Conservation (phyloP, 176 grass and related monocot species). For the Cymbopogon citratus region DNA sequence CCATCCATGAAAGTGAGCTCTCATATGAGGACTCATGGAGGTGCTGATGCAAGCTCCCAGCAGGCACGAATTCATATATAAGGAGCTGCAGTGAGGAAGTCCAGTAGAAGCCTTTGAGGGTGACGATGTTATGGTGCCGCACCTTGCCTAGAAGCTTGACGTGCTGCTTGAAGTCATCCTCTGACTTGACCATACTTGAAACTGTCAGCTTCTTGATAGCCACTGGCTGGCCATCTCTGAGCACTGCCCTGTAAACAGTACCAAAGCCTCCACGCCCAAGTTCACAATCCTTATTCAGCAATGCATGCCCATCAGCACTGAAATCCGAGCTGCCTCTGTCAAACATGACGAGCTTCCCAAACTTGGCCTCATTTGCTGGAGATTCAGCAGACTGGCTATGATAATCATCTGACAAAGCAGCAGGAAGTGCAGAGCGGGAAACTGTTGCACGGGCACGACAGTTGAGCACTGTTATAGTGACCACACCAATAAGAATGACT, state of each 20-base stretch:
- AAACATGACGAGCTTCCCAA: constrained; percentile 74
- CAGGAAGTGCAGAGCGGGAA: constrained; percentile 25
- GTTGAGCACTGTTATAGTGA: constrained; percentile 68
- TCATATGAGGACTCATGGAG: constrained; percentile 45
- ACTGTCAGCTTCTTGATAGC: constrained; percentile 91
- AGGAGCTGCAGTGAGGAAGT: constrained; percentile 74
- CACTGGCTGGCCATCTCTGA: constrained; percentile 63
- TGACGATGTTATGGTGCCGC: constrained; percentile 54
- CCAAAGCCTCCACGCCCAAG: constrained; percentile 88
- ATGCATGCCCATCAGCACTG: constrained; percentile 52
- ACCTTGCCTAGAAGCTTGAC: constrained; percentile 60
- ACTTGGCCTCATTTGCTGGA: constrained; percentile 42
- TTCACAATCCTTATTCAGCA: constrained; percentile 80
- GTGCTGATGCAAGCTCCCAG: constrained; percentile 53
- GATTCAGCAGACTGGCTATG: constrained; percentile 44
- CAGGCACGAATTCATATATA: constrained; percentile 70
- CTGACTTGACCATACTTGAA: constrained; percentile 74
- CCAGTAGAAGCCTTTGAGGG: constrained; percentile 78
- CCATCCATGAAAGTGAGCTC: constrained; percentile 50
- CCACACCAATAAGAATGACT: constrained; percentile 50
- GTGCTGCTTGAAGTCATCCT: constrained; percentile 64
- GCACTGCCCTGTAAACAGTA: constrained; percentile 65
- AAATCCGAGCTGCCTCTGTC: constrained; percentile 50
- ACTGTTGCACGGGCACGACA: constrained; percentile 17
- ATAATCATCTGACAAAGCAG: constrained; percentile 53